Evolutionary conservation across 306 rosid species (phyloP).

Genomic region (Leucaena leucocephala): DNA sequence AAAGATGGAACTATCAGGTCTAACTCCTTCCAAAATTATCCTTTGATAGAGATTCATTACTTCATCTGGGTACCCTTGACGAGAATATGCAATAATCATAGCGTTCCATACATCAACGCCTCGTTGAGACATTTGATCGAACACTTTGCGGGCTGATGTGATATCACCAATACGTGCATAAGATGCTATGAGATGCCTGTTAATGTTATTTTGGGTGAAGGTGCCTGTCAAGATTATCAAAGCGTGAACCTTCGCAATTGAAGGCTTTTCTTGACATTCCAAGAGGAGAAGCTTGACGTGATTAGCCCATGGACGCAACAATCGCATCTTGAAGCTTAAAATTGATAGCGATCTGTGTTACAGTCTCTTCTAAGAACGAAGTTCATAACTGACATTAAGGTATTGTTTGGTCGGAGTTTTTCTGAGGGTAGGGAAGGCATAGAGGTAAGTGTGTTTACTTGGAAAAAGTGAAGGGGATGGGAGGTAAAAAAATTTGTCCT

Average conservation of each 20-base stretch:
- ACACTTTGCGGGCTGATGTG: conserved; percentile 43
- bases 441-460: too few relatives aligned
- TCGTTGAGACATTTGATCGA: conserved; percentile 42
- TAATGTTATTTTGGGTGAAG: conserved; percentile 27
- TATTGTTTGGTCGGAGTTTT: too few relatives aligned
- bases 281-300: conserved; percentile 40
- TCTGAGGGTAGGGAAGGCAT: too few relatives aligned
- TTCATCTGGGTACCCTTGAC: conserved; percentile 33
- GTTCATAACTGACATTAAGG: background rate
- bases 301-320: conserved; percentile 37
- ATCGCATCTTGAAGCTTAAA: conserved; percentile 27
- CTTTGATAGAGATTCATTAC: conserved; percentile 36
- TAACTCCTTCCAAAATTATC: conserved; percentile 42
- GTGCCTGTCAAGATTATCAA: conserved; percentile 40
- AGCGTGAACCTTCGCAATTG: conserved; percentile 47
- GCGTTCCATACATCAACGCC: conserved; percentile 49
- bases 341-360: background rate
- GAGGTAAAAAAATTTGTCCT: too few relatives aligned
- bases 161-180: conserved; percentile 35
- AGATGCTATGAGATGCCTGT: conserved; percentile 35
- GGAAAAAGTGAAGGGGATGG: too few relatives aligned
- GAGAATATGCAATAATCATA: conserved; percentile 48
- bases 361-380: background rate
- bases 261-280: conserved; percentile 40
- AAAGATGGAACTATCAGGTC: conserved; percentile 53